Conservation (phyloP, 352 stramenopile species). For the Bremia lactucae region DNA sequence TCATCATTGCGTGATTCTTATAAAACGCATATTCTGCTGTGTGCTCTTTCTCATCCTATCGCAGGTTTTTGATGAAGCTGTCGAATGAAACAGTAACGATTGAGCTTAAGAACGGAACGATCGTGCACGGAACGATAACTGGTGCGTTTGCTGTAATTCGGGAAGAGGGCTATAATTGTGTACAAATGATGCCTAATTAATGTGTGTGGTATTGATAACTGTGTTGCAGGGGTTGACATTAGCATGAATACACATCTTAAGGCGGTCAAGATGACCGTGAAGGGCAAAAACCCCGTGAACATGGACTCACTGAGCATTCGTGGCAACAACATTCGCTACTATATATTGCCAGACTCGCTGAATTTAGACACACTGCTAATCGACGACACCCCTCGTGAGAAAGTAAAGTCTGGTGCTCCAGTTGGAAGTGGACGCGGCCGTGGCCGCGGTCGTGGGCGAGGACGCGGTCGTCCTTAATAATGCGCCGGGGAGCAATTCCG, state of each 20-base stretch:
- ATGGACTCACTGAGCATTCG: constrained; percentile 96
- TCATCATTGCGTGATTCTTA: neutral
- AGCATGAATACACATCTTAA: constrained; percentile 99
- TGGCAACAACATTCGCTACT: constrained; percentile 97
- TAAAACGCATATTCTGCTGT: neutral
- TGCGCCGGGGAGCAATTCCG: constrained; percentile 4
- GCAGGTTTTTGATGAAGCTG: constrained; percentile 96
- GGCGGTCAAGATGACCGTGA: constrained; percentile 95
- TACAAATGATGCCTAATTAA: neutral
- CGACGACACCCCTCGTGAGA: constrained; percentile 95
- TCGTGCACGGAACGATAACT: constrained; percentile 96
- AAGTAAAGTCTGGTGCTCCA: constrained; percentile 66
- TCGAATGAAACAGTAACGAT: constrained; percentile 99
- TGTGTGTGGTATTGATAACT: neutral
- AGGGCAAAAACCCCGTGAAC: constrained; percentile 95
- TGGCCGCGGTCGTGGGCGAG: constrained; percentile 64
- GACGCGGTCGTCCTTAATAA: constrained; percentile 38
- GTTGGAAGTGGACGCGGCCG: constrained; percentile 60
- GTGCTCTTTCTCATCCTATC: neutral
- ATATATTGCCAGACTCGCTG: constrained; percentile 91
- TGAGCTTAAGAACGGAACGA: constrained; percentile 99
- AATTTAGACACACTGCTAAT: constrained; percentile 99
- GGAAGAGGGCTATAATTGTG: neutral
- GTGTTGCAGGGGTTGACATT: constrained; percentile 90
- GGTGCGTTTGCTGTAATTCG: constrained; percentile 28